Evolutionary conservation across 768 basidiomycete genomes (phyloP).

Genomic region (Leccinellum rugosiceps): DNA sequence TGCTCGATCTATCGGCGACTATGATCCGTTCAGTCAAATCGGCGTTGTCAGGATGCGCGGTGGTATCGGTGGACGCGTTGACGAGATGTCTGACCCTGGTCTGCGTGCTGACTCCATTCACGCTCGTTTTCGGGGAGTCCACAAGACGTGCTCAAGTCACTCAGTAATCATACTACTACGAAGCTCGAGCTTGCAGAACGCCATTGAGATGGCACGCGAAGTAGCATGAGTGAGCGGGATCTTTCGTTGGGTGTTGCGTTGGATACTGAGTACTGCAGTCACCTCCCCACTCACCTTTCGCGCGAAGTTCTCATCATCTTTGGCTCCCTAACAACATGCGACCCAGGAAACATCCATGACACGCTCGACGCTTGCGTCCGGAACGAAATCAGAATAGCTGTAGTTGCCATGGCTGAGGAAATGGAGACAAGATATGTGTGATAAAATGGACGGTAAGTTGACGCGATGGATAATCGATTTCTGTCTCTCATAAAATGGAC

Average conservation of each 20-base stretch:
- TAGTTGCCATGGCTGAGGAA: constrained; percentile 94
- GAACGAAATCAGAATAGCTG: constrained; percentile 84
- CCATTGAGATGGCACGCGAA: constrained; percentile 95
- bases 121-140: constrained; percentile 69
- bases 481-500: constrained; percentile 16
- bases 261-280: constrained; percentile 46
- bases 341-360: constrained; percentile 95
- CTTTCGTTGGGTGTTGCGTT: neutral
- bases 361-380: constrained; percentile 83
- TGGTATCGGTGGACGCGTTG: constrained; percentile 85
- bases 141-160: constrained; percentile 86
- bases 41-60: constrained; percentile 91
- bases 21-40: constrained; percentile 95
- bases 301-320: constrained; percentile 93
- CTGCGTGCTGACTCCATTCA: neutral
- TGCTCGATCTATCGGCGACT: no score
- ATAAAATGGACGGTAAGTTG: constrained; percentile 79
- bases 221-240: constrained; percentile 75
- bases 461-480: neutral
- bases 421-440: constrained; percentile 93
- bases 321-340: constrained; percentile 93
- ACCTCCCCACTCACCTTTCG: constrained; percentile 94
- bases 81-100: constrained; percentile 71
- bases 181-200: constrained; percentile 95
- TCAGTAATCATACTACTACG: constrained; percentile 81